Conservation (phyloP, 2,329 filamentous ascomycete genomes). For the Podosphaera aphanis region DNA sequence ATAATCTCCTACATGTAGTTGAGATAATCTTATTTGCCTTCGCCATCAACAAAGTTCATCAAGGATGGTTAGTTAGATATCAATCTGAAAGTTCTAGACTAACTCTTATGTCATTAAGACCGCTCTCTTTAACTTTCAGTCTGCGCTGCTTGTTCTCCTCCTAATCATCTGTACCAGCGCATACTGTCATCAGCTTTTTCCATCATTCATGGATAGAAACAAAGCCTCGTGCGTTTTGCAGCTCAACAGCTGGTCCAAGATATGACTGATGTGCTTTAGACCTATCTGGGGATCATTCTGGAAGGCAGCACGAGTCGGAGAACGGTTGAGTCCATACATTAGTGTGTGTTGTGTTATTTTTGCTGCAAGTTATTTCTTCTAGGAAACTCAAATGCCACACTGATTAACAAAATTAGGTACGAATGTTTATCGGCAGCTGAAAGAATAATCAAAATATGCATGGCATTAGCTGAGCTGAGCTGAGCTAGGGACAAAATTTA, state of each 20-base stretch:
- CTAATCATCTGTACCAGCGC: slow-evolving; percentile 90
- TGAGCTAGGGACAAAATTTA: too few species aligned
- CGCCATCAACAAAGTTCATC: too few species aligned
- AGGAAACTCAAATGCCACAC: neutral
- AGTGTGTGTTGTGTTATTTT: slow-evolving; percentile 82
- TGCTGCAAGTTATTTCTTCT: slow-evolving; percentile 41
- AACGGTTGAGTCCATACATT: slow-evolving; percentile 83
- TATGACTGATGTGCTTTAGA: slow-evolving; percentile 6
- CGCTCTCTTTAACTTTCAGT: slow-evolving; percentile 97
- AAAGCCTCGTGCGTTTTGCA: slow-evolving; percentile 52
- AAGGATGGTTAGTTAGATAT: neutral
- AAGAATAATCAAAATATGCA: neutral
- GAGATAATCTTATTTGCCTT: too few species aligned
- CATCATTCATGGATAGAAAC: slow-evolving; percentile 73
- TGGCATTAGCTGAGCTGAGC: too few species aligned
- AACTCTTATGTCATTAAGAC: slow-evolving; percentile 32
- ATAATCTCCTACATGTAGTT: too few species aligned
- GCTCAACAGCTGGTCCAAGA: neutral
- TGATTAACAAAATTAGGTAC: slow-evolving; percentile 11
- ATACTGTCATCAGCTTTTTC: slow-evolving; percentile 78
- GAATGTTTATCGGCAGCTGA: slow-evolving; percentile 15
- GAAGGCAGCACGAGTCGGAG: slow-evolving; percentile 84
- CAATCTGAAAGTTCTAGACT: slow-evolving; percentile 1
- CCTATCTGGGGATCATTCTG: slow-evolving; percentile 50
- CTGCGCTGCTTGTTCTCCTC: slow-evolving; percentile 77